Evolutionary conservation across 345 rosid species (phyloP).

Genomic region (Citrus sp.): DNA sequence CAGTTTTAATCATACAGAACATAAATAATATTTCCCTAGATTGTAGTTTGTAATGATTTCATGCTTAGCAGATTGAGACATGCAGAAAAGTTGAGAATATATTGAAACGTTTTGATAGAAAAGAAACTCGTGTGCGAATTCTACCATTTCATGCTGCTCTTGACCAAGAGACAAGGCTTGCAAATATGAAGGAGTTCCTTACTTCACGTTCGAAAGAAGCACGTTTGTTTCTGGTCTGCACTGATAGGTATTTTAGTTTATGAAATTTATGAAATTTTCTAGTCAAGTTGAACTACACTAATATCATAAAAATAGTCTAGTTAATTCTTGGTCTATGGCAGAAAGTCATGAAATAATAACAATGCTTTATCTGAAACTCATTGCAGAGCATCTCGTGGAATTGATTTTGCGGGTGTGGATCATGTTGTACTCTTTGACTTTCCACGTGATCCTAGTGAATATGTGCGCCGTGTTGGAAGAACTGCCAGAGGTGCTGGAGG

Average conservation of each 20-base stretch:
- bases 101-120: conserved; percentile 71
- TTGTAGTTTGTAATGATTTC: background rate
- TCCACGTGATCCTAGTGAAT: conserved; percentile 92
- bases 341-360: background rate
- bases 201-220: conserved; percentile 35
- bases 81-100: conserved; percentile 95
- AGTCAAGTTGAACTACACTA: background rate
- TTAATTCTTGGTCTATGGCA: background rate
- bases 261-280: conserved; percentile 2
- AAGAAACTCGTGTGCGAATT: conserved; percentile 45
- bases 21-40: background rate
- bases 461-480: conserved; percentile 91
- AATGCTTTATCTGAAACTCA: conserved; percentile 10
- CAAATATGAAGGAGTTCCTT: conserved; percentile 77
- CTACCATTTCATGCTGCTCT: conserved; percentile 90
- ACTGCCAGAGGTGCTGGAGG: conserved; percentile 95
- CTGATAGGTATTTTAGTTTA: conserved; percentile 55
- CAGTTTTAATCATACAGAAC: background rate
- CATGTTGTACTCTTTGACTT: conserved; percentile 85
- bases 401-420: conserved; percentile 77
- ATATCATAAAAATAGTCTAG: background rate
- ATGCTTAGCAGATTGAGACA: conserved; percentile 69
- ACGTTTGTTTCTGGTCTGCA: conserved; percentile 73
- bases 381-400: conserved; percentile 85
- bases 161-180: conserved; percentile 58